A percentile compares a stretch with the other conserved stretches of the same genome.
phyloP scores from a whole-genome alignment of 83 land plant genomes.

The Isoetes engelmannii region DNA sequence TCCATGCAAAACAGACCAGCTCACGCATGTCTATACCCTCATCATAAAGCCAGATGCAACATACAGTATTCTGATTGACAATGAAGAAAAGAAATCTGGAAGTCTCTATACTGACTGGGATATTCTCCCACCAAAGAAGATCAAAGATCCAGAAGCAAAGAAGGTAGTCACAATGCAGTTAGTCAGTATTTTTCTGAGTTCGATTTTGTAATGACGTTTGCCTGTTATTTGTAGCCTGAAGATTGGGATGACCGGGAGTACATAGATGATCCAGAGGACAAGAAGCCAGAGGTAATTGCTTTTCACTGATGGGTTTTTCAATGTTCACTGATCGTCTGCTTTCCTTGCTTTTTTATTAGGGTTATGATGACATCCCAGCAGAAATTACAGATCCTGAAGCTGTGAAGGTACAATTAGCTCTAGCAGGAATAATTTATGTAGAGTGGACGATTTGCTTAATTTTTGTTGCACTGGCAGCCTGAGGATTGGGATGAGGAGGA shows the following conservation, averaged over 20 bases:
- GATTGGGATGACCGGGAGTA: constrained; percentile 89
- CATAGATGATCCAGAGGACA: constrained; percentile 84
- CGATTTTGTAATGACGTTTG: neutral
- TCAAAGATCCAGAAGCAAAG: constrained; percentile 85
- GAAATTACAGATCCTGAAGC: constrained; percentile 73
- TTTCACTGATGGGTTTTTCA: neutral
- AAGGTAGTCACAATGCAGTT: constrained; percentile 34
- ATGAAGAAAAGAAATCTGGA: constrained; percentile 61
- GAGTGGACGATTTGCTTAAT: neutral
- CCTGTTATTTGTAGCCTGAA: constrained; percentile 50
- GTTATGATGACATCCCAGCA: constrained; percentile 76
- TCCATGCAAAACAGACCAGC: constrained; percentile 79
- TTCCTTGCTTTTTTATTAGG: constrained; percentile 26
- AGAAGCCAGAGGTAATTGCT: constrained; percentile 68
- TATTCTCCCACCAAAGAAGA: constrained; percentile 69
- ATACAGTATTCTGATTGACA: constrained; percentile 70
- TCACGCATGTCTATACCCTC: constrained; percentile 77
- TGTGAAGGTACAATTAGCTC: constrained; percentile 45
- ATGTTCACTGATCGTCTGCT: neutral
- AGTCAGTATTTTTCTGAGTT: neutral
- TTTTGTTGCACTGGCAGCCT: constrained; percentile 47
- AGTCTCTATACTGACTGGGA: constrained; percentile 77
- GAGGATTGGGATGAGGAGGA: constrained; percentile 98
- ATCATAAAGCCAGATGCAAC: constrained; percentile 69
- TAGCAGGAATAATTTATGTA: neutral